These are phyloP conservation scores for Ascochyta koolunga DNA, from an alignment of 2,329 filamentous ascomycete genomes.

Conservation along the genomic window DNA sequence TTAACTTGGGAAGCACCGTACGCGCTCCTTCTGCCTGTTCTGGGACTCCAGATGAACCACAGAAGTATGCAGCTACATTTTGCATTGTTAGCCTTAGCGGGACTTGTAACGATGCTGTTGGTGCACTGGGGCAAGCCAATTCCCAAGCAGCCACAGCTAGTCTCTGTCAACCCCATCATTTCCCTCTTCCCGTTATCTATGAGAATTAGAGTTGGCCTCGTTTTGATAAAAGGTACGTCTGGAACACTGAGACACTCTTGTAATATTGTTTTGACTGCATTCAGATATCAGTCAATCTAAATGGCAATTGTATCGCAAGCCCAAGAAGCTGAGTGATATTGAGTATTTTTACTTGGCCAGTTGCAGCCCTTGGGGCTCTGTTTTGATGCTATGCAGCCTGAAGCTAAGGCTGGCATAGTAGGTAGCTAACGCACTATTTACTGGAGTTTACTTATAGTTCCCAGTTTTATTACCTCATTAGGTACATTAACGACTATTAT, in stretches of 20 bases:
- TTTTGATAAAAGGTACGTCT: conserved; percentile 17
- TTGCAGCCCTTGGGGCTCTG: conserved; percentile 18
- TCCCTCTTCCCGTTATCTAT: background rate
- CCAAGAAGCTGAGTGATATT: conserved; percentile 11
- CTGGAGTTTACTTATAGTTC: too few relatives aligned
- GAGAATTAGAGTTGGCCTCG: conserved; percentile 1
- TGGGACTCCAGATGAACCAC: background rate
- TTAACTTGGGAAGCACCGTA: too few relatives aligned
- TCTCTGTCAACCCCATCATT: background rate
- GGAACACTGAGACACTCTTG: background rate
- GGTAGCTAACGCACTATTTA: too few relatives aligned
- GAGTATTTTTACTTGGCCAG: conserved; percentile 18
- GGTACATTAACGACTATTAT: conserved; percentile 13
- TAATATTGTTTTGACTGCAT: background rate
- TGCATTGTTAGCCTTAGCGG: background rate
- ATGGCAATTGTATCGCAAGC: conserved; percentile 17
- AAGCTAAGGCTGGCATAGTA: too few relatives aligned
- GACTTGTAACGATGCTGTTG: background rate
- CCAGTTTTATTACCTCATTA: conserved; percentile 11
- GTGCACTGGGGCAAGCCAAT: background rate
- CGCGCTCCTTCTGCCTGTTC: too few relatives aligned
- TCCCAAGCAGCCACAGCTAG: background rate
- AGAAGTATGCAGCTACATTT: conserved; percentile 6
- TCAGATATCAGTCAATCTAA: conserved; percentile 24
- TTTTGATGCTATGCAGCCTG: too few relatives aligned